Conservation (phyloP, 2,329 filamentous ascomycete genomes). For the Botrytis byssoidea region DNA sequence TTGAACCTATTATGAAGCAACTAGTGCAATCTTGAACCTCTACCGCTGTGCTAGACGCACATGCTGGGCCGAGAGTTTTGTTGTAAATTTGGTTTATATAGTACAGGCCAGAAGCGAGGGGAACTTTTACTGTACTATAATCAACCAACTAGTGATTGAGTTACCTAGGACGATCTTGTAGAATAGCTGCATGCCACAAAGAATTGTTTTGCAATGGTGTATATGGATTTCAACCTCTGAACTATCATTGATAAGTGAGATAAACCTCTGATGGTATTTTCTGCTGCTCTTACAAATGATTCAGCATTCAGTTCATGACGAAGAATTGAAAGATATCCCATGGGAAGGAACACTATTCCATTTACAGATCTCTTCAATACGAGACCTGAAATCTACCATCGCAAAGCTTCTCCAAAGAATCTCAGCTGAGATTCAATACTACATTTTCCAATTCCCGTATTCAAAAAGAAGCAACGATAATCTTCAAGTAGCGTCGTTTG, state of each 20-base stretch:
- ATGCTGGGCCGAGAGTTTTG: constrained; percentile 3
- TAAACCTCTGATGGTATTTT: too few species aligned
- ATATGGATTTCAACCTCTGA: not conserved
- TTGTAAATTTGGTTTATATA: not conserved
- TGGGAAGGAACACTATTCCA: not conserved
- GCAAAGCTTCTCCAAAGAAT: not conserved
- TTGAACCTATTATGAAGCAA: constrained; percentile 8
- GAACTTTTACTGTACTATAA: not conserved
- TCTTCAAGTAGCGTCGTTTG: not conserved
- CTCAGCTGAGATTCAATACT: not conserved
- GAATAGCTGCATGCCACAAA: not conserved
- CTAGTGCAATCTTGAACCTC: constrained; percentile 7
- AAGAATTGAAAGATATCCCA: not conserved
- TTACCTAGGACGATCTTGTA: not conserved
- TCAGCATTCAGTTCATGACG: too few species aligned
- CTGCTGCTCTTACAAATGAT: not conserved
- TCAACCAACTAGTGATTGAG: not conserved
- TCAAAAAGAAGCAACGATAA: not conserved
- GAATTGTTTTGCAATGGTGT: not conserved
- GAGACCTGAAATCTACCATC: too few species aligned
- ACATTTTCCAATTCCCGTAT: too few species aligned
- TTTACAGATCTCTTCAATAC: not conserved
- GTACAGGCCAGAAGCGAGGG: not conserved
- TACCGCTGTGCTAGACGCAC: constrained; percentile 10
- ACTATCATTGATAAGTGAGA: not conserved